phyloP scores from a whole-genome alignment of 495 filamentous ascomycete species.

The Alectoria sarmentosa region DNA sequence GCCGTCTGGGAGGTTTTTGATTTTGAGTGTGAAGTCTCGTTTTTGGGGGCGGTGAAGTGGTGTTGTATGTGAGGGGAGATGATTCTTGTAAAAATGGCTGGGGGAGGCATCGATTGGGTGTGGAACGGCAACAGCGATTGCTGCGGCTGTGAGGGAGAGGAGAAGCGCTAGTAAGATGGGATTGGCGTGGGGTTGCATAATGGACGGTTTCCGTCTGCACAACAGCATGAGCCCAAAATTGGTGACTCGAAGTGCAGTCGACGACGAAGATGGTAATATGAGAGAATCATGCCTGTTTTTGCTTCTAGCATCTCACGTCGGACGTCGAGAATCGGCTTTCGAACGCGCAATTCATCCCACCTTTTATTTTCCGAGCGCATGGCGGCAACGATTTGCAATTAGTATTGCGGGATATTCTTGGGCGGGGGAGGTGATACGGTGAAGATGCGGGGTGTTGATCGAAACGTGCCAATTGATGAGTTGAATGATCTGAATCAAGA shows the following conservation, averaged over 20 bases:
- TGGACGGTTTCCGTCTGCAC: background rate
- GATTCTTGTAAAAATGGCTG: background rate
- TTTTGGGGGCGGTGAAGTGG: background rate
- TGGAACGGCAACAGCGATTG: background rate
- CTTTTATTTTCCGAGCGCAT: background rate
- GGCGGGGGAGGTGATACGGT: background rate
- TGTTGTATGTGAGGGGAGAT: background rate
- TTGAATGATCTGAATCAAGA: background rate
- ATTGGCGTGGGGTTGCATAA: conserved; percentile 11
- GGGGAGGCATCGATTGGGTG: background rate
- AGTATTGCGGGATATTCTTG: background rate
- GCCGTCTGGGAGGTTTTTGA: background rate
- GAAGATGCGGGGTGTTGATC: background rate
- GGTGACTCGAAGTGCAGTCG: background rate
- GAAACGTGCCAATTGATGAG: background rate
- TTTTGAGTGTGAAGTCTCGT: background rate
- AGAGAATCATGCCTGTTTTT: background rate
- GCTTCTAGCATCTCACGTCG: background rate
- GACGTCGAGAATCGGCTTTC: background rate
- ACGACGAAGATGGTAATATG: background rate
- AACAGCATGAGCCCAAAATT: background rate
- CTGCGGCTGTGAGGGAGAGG: conserved; percentile 1
- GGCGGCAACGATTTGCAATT: background rate
- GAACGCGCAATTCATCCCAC: background rate
- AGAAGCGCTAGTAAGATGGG: background rate